Percentiles rank a stretch among this genome's conserved stretches.
Conservation (phyloP, 192 early-diverging fungal species). For the Coemansia sp. region DNA sequence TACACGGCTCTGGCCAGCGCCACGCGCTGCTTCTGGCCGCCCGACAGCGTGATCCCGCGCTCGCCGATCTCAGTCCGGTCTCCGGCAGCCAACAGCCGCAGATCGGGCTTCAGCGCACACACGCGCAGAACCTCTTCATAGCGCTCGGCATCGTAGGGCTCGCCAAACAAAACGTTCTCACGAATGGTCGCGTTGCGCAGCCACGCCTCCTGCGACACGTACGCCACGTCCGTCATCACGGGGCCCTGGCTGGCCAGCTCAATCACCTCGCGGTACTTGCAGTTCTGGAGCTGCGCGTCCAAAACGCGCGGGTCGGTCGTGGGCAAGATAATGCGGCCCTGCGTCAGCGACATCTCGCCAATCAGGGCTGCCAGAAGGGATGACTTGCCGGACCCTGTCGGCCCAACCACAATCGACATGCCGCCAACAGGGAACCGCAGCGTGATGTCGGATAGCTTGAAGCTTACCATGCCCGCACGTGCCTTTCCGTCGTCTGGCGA, state of each 20-base stretch:
- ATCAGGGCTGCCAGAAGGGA: conserved; percentile 77
- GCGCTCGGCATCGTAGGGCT: conserved; percentile 63
- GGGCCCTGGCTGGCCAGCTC: conserved; percentile 38
- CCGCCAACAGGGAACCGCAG: conserved; percentile 65
- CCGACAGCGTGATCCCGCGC: conserved; percentile 78
- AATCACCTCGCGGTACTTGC: conserved; percentile 17
- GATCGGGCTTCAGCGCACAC: conserved; percentile 83
- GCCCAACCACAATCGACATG: conserved; percentile 76
- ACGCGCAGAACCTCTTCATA: conserved; percentile 80
- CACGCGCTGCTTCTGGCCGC: conserved; percentile 88
- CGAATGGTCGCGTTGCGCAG: conserved; percentile 73
- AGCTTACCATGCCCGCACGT: conserved; percentile 16
- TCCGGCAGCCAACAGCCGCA: conserved; percentile 79
- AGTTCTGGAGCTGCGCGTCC: conserved; percentile 2
- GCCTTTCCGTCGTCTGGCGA: neutral
- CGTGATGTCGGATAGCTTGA: conserved; percentile 63
- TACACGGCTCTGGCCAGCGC: conserved; percentile 87
- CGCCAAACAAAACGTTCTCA: conserved; percentile 88
- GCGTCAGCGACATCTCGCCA: conserved; percentile 67
- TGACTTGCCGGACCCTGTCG: conserved; percentile 91
- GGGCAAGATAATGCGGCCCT: conserved; percentile 40
- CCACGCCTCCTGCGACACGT: conserved; percentile 82
- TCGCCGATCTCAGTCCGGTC: conserved; percentile 96
- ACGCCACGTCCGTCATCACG: conserved; percentile 68
- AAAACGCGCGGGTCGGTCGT: conserved; percentile 9